Evolutionary conservation across 2,329 filamentous ascomycete genomes (phyloP), one percentile per base, ranked within the genome.

Genomic region (Trichoderma koningii): DNA sequence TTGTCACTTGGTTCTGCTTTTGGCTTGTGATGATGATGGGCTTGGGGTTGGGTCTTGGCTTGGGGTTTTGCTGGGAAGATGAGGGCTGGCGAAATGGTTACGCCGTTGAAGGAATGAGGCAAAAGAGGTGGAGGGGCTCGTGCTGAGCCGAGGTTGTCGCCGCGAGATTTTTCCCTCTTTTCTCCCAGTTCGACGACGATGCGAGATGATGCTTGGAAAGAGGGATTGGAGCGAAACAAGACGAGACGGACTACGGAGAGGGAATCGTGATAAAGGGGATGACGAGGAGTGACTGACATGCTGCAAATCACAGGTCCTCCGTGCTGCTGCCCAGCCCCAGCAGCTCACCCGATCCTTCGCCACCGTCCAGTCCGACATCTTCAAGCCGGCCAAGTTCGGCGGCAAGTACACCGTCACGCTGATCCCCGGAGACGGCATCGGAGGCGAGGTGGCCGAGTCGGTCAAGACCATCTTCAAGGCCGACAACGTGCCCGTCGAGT

Each of bases 381-480:
- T 98, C 87, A 97, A 97, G 87, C 93, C 93, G 73, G 93, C 94
- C 83, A 95, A 98, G 86, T 98, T 93, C 80, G 95, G 95, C 79
- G 92, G 94, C 83, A 99, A 98, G 85, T 99, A 98, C 87, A 99
- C 95, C 44, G 94, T 97, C 73, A 97, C 94, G 70, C 86, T 99
- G 76, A 98, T 99, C 78, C 95, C 95, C 79, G 95, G 94, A 87
- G 95, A 99, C 76, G 95, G 95, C 84, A 97, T 99, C 78, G 95
- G 95, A 80, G 92, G 92, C 79, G 95, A 99, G 83, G 93, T 98
- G 68, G 93, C 94, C 74, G 93, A 98, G 83, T 95, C 92, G 69
- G 94, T 99, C 79, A 97, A 97, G 89, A 96, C 94, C 72, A 90
- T 99, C 80, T 98, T 98, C 89, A 98, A 97, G 88, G 93, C 94